A percentile compares a stretch with the other conserved stretches of the same genome.
phyloP scores from a whole-genome alignment of 2,329 filamentous ascomycete species.

The Drechslerella dactyloides region DNA sequence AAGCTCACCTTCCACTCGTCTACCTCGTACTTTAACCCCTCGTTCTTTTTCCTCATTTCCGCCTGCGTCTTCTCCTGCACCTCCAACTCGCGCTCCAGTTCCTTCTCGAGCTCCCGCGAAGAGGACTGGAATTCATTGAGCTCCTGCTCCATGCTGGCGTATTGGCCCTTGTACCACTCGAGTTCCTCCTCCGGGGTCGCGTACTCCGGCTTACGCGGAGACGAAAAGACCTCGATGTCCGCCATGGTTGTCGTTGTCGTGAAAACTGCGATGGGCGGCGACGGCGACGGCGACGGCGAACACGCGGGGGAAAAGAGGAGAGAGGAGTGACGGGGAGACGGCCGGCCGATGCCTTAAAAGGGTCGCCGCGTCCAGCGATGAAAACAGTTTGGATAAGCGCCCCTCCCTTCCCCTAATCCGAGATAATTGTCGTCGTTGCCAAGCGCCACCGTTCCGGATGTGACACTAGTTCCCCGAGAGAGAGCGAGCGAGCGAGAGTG shows the following conservation, averaged over 20 bases:
- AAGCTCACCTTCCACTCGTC: constrained; percentile 93
- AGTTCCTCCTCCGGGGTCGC: constrained; percentile 71
- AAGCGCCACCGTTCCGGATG: constrained; percentile 46
- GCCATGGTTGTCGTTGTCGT: constrained; percentile 27
- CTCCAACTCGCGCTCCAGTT: constrained; percentile 95
- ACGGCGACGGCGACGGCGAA: constrained; percentile 7
- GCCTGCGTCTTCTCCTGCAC: constrained; percentile 92
- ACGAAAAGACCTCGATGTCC: constrained; percentile 37
- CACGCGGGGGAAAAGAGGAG: background rate
- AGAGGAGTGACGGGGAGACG: background rate
- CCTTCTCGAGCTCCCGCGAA: constrained; percentile 89
- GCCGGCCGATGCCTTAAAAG: constrained; percentile 7
- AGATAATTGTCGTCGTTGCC: constrained; percentile 41
- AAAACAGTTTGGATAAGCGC: constrained; percentile 25
- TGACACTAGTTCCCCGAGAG: constrained; percentile 31
- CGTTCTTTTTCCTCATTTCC: constrained; percentile 82
- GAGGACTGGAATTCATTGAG: constrained; percentile 90
- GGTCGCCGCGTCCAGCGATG: background rate
- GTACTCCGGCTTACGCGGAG: constrained; percentile 43
- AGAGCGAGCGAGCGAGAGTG: constrained; percentile 6
- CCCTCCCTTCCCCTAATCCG: constrained; percentile 42
- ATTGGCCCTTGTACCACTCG: constrained; percentile 96
- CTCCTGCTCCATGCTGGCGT: constrained; percentile 86
- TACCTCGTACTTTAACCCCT: constrained; percentile 82
- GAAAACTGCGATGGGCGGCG: background rate